phyloP scores from a whole-genome alignment of 2,329 filamentous ascomycete species.

The Arthrobotrys sphaeroides region DNA sequence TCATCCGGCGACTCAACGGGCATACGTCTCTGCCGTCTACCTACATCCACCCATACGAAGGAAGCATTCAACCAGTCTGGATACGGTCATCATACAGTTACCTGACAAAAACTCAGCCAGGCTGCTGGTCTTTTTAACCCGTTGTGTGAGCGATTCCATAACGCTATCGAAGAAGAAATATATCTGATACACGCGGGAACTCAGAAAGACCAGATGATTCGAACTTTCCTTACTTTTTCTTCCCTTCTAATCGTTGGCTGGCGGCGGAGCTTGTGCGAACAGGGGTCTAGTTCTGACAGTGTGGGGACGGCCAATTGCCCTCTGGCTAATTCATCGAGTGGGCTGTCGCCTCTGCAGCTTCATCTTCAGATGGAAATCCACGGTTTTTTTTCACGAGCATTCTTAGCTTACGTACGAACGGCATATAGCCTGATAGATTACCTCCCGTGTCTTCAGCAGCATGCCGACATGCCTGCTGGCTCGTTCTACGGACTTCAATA shows the following conservation, averaged over 20 bases:
- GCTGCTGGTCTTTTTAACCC: conserved; percentile 26
- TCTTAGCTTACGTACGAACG: conserved; percentile 40
- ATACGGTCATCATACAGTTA: conserved; percentile 12
- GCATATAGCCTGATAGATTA: conserved; percentile 44
- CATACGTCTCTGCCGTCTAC: conserved; percentile 9
- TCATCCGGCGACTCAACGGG: conserved; percentile 25
- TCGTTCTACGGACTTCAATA: background rate
- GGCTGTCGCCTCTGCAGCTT: conserved; percentile 28
- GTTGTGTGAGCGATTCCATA: conserved; percentile 15
- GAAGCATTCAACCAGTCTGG: background rate
- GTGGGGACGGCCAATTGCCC: conserved; percentile 45
- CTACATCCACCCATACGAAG: background rate
- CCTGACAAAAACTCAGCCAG: conserved; percentile 17
- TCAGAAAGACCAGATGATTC: conserved; percentile 50
- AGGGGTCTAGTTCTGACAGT: conserved; percentile 51
- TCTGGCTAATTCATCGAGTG: conserved; percentile 34
- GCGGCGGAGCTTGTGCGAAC: conserved; percentile 41
- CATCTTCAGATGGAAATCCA: conserved; percentile 47
- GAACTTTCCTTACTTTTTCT: conserved; percentile 1
- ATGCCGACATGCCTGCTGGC: conserved; percentile 10
- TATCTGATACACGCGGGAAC: conserved; percentile 49
- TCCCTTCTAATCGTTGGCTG: conserved; percentile 11
- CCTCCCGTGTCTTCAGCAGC: conserved; percentile 25
- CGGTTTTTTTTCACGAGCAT: conserved; percentile 4
- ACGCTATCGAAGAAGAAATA: conserved; percentile 40